Base-by-base conservation (phyloP, 495 filamentous ascomycete genomes). In the Penicillium waksmanii region DNA sequence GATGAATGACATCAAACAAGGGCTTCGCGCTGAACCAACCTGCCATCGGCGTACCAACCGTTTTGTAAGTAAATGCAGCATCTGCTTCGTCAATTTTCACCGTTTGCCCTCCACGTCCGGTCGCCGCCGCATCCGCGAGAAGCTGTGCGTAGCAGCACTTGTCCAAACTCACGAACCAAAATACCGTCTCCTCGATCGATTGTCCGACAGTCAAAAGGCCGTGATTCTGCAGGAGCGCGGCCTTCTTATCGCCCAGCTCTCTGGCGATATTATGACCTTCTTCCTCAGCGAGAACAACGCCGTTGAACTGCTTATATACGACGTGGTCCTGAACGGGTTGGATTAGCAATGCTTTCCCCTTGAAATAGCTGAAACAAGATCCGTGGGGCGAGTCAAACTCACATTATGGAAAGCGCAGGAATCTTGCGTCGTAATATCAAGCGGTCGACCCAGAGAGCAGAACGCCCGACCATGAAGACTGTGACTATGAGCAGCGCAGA, bases 111-210 rank as follows among this genome's bases (percentile, higher is more conserved):
- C 89, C 90, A 2, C 85, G 75, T 7, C 87, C 88, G 0, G 70
- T 77, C 9, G 88, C 88, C 4, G 89, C 89, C 1, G 90, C 90
- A 70, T 93, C 90, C 5, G 89, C 90, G 57, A 92, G 62, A 34
- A 93, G 69, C 70, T 93, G 89, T n/a, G 83, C 81, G 65, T 92
- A 83, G 66, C 89, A 92, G 70, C 85, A 89, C 62, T 85, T 89
- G 60, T 92, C 89, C 58, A 93, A 64, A 52, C 82, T 87, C 34
- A 89, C 73, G 68, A 92, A 93, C 89, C 89, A 93, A 66, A 87
- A 90, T 1, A 92, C 81, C 0, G 85, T 76, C 23, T 76, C 78
- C 64, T 89, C 86, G 42, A 89, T 76, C 0, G 79, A 75, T 23
- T 66, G 57, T 3, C 87, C 87, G 5, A 82, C 82, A 0, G 83